phyloP scores from a whole-genome alignment of 306 rosid species.

The Lotus japonicus region DNA sequence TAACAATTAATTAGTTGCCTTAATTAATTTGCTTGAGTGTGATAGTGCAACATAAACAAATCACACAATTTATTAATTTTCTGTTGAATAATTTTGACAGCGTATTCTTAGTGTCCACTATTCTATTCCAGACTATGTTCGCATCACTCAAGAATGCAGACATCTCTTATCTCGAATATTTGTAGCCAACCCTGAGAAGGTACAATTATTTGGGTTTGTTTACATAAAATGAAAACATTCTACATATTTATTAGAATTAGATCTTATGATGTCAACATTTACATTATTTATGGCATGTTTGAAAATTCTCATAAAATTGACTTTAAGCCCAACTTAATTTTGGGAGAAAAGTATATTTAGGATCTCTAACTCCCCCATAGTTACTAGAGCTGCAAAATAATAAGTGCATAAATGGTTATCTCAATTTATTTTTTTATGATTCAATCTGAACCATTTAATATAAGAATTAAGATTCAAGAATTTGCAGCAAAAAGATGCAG shows the following conservation, averaged over 20 bases:
- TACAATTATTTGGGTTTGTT: slow-evolving; percentile 16
- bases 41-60: not conserved
- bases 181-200: slow-evolving; percentile 83
- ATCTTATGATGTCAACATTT: not conserved
- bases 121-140: slow-evolving; percentile 81
- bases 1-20: not conserved
- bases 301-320: too few species aligned
- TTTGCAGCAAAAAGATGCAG: too few species aligned
- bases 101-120: slow-evolving; percentile 88
- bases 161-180: slow-evolving; percentile 86
- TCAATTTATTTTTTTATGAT: too few species aligned
- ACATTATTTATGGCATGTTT: too few species aligned
- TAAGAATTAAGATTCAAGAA: too few species aligned
- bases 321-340: too few species aligned
- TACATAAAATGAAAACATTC: not conserved
- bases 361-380: too few species aligned
- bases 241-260: not conserved
- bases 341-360: too few species aligned
- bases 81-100: slow-evolving; percentile 44
- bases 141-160: slow-evolving; percentile 60
- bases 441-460: too few species aligned
- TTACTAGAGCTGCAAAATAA: too few species aligned
- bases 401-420: too few species aligned
- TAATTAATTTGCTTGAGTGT: not conserved
- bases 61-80: not conserved